A percentile compares a stretch with the other conserved stretches of the same genome.
phyloP scores from a whole-genome alignment of 2,329 filamentous ascomycete genomes.

The Huntiella omanensis region DNA sequence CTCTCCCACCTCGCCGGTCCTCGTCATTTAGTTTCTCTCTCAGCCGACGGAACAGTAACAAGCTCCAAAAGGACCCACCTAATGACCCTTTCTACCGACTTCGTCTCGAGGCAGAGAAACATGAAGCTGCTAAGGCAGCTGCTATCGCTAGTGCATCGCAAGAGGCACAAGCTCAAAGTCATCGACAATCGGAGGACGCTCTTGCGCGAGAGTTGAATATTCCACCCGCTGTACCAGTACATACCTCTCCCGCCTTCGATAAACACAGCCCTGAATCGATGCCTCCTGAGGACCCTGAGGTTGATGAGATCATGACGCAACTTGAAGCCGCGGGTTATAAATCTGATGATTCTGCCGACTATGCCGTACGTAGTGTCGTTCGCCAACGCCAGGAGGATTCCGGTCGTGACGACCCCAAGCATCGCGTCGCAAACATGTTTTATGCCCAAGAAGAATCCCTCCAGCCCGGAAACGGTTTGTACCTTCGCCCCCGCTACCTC shows the following conservation, averaged over 20 bases:
- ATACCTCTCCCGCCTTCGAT: slow-evolving; percentile 8
- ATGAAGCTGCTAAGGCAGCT: slow-evolving; percentile 8
- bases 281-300: slow-evolving; percentile 13
- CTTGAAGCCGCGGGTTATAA: slow-evolving; percentile 7
- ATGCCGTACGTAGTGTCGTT: slow-evolving; percentile 3
- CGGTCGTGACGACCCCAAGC: slow-evolving; percentile 6
- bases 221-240: neutral
- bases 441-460: slow-evolving; percentile 5
- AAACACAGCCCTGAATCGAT: neutral
- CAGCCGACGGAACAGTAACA: slow-evolving; percentile 35
- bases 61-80: slow-evolving; percentile 37
- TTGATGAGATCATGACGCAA: slow-evolving; percentile 10
- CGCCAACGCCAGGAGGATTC: slow-evolving; percentile 5
- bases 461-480: slow-evolving; percentile 33
- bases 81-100: slow-evolving; percentile 28
- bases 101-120: slow-evolving; percentile 25
- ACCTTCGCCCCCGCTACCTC: slow-evolving; percentile 39
- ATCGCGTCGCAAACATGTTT: slow-evolving; percentile 6
- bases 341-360: slow-evolving; percentile 9
- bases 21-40: slow-evolving; percentile 20
- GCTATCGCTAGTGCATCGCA: slow-evolving; percentile 1
- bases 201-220: neutral
- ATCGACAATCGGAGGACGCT: neutral
- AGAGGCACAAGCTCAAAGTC: neutral
- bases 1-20: slow-evolving; percentile 16